Conservation (phyloP, 106 monocot species). For the Acanthochlamys bracteata region DNA sequence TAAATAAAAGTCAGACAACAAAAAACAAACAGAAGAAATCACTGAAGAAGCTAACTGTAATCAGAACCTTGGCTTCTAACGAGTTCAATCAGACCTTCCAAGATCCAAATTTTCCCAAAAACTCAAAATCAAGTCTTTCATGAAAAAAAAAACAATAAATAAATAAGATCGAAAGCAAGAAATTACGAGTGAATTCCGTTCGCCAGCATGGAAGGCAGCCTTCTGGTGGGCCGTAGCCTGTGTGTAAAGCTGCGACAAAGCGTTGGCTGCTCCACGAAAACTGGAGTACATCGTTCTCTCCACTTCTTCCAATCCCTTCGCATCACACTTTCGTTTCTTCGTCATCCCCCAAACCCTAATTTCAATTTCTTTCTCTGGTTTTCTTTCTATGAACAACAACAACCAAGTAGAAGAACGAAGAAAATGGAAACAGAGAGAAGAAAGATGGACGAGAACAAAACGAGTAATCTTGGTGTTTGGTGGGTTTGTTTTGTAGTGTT, state of each 20-base stretch:
- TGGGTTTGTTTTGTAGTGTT: no score
- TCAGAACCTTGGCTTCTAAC: no score
- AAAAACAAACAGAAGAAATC: no score
- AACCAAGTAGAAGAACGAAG: neutral
- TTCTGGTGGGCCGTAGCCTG: slow-evolving; percentile 71
- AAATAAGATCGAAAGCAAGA: neutral
- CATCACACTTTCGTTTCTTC: slow-evolving; percentile 76
- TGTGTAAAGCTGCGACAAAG: slow-evolving; percentile 76
- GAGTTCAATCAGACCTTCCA: no score
- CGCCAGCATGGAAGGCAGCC: slow-evolving; percentile 68
- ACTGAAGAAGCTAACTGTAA: no score
- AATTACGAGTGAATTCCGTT: slow-evolving; percentile 58
- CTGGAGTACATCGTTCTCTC: slow-evolving; percentile 56
- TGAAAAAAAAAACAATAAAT: neutral
- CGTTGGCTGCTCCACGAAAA: slow-evolving; percentile 67
- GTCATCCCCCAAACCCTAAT: slow-evolving; percentile 18
- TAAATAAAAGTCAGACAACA: no score
- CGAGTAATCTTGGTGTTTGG: no score
- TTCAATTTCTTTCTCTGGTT: neutral
- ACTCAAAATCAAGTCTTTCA: neutral
- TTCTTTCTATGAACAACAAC: no score
- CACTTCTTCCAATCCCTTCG: slow-evolving; percentile 50
- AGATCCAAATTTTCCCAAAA: no score
- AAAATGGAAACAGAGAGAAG: neutral
- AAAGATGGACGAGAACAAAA: no score